Conservation (phyloP, 805 yeast species). For the Hemisphaericaspora nanyangensis region DNA sequence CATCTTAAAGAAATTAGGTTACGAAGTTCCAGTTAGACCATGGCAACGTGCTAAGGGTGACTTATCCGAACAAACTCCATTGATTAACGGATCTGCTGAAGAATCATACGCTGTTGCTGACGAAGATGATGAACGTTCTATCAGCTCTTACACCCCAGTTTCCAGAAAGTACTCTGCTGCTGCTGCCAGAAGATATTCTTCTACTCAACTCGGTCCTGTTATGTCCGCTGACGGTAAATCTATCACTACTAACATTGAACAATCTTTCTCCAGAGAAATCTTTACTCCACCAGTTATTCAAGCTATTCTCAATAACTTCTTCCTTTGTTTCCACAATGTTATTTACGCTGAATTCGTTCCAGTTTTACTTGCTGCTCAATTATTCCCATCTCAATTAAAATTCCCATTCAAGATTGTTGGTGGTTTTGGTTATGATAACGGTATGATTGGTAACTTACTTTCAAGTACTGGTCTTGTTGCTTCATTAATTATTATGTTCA, state of each 20-base stretch:
- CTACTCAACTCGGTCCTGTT: slow-evolving; percentile 7
- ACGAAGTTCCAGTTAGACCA: slow-evolving; percentile 1
- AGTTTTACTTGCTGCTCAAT: slow-evolving; percentile 41
- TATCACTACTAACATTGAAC: slow-evolving; percentile 6
- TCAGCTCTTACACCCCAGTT: neutral
- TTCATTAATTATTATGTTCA: slow-evolving; percentile 40
- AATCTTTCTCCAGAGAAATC: slow-evolving; percentile 13
- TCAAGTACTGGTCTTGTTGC: slow-evolving; percentile 51
- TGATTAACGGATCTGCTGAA: neutral
- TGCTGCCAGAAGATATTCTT: slow-evolving; percentile 2
- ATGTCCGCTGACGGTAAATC: slow-evolving; percentile 6
- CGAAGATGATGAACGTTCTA: neutral
- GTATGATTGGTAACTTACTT: slow-evolving; percentile 44
- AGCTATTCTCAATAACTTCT: slow-evolving; percentile 32
- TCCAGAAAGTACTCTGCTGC: neutral
- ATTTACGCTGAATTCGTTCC: slow-evolving; percentile 55
- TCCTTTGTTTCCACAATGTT: slow-evolving; percentile 42
- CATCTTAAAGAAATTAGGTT: neutral
- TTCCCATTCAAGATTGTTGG: slow-evolving; percentile 49
- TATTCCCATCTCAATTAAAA: slow-evolving; percentile 18
- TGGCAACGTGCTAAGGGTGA: neutral
- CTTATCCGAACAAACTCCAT: neutral
- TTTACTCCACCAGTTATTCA: slow-evolving; percentile 25
- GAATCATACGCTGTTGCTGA: neutral
- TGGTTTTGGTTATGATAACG: slow-evolving; percentile 46